Conservation (phyloP, 345 rosid species). For the Eucalyptus curtisii region DNA sequence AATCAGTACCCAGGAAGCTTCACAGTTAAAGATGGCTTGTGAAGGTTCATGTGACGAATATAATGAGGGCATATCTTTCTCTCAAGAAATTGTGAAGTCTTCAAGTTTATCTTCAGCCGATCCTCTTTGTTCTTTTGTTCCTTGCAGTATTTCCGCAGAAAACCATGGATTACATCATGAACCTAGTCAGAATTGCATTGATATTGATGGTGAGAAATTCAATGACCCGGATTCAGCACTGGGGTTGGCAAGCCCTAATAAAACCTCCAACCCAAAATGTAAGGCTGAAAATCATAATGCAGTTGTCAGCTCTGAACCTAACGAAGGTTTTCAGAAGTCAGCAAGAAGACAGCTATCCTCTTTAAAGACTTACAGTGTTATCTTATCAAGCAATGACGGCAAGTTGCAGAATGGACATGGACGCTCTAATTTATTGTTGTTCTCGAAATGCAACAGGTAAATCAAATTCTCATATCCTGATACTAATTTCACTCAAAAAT, state of each 20-base stretch:
- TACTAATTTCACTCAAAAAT: neutral
- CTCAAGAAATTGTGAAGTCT: slow-evolving; percentile 30
- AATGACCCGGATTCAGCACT: neutral
- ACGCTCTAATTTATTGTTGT: neutral
- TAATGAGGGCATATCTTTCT: slow-evolving; percentile 10
- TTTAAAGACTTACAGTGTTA: slow-evolving; percentile 28
- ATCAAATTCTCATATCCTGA: neutral
- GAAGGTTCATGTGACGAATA: slow-evolving; percentile 12
- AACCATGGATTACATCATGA: slow-evolving; percentile 1
- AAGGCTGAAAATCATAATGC: neutral
- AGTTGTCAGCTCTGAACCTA: neutral
- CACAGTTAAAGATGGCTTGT: slow-evolving; percentile 22
- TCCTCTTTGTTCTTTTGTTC: slow-evolving; percentile 70
- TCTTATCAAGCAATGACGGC: slow-evolving; percentile 1
- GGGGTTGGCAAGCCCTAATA: slow-evolving; percentile 1
- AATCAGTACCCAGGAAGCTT: slow-evolving; percentile 6
- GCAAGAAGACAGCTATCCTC: slow-evolving; percentile 18
- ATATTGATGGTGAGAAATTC: slow-evolving; percentile 12
- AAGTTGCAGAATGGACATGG: neutral
- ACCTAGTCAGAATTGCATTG: slow-evolving; percentile 4
- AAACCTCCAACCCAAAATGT: neutral
- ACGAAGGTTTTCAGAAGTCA: slow-evolving; percentile 1
- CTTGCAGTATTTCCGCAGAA: slow-evolving; percentile 49
- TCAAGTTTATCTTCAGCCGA: slow-evolving; percentile 23
- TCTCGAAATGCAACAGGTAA: neutral